These are phyloP conservation scores for Trichophyton mentagrophytes DNA, from an alignment of 2,329 filamentous ascomycete genomes.

Conservation along the genomic window DNA sequence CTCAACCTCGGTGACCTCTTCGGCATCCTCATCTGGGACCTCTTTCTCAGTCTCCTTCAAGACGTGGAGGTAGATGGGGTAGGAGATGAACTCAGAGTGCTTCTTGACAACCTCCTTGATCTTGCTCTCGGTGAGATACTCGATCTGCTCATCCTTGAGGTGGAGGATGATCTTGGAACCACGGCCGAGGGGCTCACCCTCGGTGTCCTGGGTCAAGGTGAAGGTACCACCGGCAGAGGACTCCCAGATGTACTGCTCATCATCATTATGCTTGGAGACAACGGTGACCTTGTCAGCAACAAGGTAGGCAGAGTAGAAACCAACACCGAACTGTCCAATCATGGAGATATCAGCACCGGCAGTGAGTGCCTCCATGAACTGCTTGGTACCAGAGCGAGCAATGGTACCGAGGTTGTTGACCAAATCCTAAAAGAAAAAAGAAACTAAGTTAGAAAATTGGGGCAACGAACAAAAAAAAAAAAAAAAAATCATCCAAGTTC, in stretches of 20 bases:
- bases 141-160: conserved; percentile 97
- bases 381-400: conserved; percentile 97
- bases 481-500: neutral
- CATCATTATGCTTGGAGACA: conserved; percentile 98
- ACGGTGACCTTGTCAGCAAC: conserved; percentile 94
- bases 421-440: conserved; percentile 56
- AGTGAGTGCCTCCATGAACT: conserved; percentile 99
- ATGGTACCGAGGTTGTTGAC: conserved; percentile 99
- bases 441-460: conserved; percentile 25
- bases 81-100: conserved; percentile 99
- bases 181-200: conserved; percentile 80
- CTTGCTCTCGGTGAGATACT: conserved; percentile 97
- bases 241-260: conserved; percentile 99
- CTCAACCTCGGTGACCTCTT: conserved; percentile 46
- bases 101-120: conserved; percentile 99
- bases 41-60: conserved; percentile 98
- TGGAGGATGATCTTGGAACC: conserved; percentile 97
- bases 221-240: conserved; percentile 95
- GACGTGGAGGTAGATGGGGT: conserved; percentile 99
- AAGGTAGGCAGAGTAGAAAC: conserved; percentile 99
- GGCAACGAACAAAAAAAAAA: neutral
- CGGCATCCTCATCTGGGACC: conserved; percentile 89
- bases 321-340: conserved; percentile 99
- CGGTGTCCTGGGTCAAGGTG: conserved; percentile 79
- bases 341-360: conserved; percentile 99